Base-by-base conservation (phyloP, 2,329 filamentous ascomycete species). In the Ceratocystis lukuohia region DNA sequence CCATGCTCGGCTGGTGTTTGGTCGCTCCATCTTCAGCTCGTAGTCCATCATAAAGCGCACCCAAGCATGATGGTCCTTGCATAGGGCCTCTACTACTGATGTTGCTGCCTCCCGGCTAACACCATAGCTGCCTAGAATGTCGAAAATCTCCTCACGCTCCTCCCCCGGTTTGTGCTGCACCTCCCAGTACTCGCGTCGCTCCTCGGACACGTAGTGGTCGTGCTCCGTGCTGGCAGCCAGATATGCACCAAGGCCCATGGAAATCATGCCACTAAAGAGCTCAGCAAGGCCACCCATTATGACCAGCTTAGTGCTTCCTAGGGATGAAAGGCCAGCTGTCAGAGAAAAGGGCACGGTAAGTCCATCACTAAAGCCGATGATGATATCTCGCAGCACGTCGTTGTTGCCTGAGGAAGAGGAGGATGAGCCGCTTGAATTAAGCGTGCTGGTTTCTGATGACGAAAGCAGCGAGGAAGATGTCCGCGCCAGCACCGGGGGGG, bases 341-440 rank as follows among this genome's bases (percentile, higher is more conserved):
- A 92, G 78, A 17, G 88, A 88, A 70, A 92, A 92, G 0, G 88
- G 88, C 0, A 92, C 88, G 0, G 88, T 92, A 70, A 92, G 80
- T 17, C 88, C 88, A 72, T 92, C 88, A 0, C 88, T 86, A 70
- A 91, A 85, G 65, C 88, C 88, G 70, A 92, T 86, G 68, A 88
- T 90, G 69, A 85, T 80, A 74, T 89, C 85, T 59, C 82, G 80
- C 17, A 86, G 75, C 64, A 84, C 72, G 66, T 77, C 76, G 68
- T 74, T 74, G 70, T 79, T 73, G 71, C 76, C 74, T 64, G 73
- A 70, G 67, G 74, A 71, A 10, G 73, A 70, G 67, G 73, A 70
- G 12, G 46, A 48, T 22, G 46, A 48, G 17, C n/a, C 5, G 46
- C n/a, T 48, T 63, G 62, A 6, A 63, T 70, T 53, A 28, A 68